Percentiles rank a stretch among this genome's conserved stretches.
Conservation (phyloP, 306 rosid species). For the Casuarina cunninghamiana region DNA sequence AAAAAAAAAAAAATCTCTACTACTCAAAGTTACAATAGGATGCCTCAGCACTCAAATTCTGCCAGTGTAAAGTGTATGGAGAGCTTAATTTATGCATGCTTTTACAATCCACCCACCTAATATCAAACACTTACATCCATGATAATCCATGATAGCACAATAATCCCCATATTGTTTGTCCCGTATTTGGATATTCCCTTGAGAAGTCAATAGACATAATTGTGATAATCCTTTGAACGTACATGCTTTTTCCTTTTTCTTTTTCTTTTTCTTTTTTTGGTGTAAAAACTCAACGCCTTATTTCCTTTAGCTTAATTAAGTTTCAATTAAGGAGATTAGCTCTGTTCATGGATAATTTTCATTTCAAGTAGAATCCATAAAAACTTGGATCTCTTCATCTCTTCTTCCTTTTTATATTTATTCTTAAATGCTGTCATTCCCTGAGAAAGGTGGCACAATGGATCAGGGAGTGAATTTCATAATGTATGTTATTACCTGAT, state of each 20-base stretch:
- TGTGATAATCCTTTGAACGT: background rate
- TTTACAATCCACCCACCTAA: too few species aligned
- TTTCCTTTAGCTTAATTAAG: background rate
- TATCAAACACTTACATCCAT: too few species aligned
- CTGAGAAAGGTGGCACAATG: background rate
- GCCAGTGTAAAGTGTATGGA: too few species aligned
- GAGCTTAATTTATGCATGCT: too few species aligned
- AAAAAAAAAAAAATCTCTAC: too few species aligned
- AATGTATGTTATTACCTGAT: slow-evolving; percentile 12
- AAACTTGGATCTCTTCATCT: background rate
- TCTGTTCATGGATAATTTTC: background rate
- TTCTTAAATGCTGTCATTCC: background rate
- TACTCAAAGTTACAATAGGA: too few species aligned
- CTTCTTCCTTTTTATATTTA: background rate
- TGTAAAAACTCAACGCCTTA: too few species aligned
- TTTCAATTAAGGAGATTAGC: background rate
- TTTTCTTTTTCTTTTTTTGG: too few species aligned
- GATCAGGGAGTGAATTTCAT: background rate
- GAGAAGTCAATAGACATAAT: background rate
- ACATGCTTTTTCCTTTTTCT: background rate
- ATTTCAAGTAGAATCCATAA: background rate
- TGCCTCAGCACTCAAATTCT: too few species aligned
- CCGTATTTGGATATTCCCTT: background rate
- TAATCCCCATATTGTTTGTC: background rate
- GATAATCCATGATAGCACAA: too few species aligned